Evolutionary conservation across 148 eudicot genomes (phyloP).

Genomic region (Nyssa sinensis): DNA sequence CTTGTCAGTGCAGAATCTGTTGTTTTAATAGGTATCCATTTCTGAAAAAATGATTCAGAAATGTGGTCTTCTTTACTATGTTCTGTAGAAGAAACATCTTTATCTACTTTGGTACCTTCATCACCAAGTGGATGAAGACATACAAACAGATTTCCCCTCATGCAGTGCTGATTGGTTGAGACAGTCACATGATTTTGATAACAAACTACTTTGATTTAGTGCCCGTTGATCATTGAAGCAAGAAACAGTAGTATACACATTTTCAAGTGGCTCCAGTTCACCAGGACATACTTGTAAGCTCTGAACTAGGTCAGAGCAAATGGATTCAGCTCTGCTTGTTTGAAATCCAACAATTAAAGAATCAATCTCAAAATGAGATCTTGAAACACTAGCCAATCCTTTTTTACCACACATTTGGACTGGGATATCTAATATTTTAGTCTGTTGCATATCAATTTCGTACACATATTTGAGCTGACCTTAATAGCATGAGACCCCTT

Average conservation of each 20-base stretch:
- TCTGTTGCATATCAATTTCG: slow-evolving; percentile 8
- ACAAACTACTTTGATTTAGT: not conserved
- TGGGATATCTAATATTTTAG: slow-evolving; percentile 2
- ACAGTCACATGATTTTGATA: slow-evolving; percentile 3
- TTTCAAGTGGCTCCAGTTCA: slow-evolving; percentile 15
- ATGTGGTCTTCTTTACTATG: slow-evolving; percentile 5
- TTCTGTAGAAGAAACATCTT: slow-evolving; percentile 8
- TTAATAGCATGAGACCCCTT: slow-evolving; percentile 17
- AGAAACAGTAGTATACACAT: slow-evolving; percentile 9
- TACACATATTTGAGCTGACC: slow-evolving; percentile 5
- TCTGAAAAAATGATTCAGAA: slow-evolving; percentile 14
- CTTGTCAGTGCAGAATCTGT: slow-evolving; percentile 6
- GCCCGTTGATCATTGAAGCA: slow-evolving; percentile 2
- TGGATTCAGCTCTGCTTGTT: slow-evolving; percentile 8
- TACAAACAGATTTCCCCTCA: not conserved
- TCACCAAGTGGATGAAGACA: not conserved
- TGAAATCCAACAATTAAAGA: slow-evolving; percentile 4
- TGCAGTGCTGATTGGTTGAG: slow-evolving; percentile 5
- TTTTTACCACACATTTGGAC: slow-evolving; percentile 1
- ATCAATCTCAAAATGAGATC: slow-evolving; percentile 14
- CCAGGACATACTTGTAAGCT: slow-evolving; percentile 5
- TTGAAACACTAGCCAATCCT: not conserved
- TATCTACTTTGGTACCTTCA: slow-evolving; percentile 6
- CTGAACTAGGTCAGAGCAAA: slow-evolving; percentile 1
- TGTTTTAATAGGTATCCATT: slow-evolving; percentile 19